Conservation (phyloP, 257 asterid species). For the Jacaranda copaia region DNA sequence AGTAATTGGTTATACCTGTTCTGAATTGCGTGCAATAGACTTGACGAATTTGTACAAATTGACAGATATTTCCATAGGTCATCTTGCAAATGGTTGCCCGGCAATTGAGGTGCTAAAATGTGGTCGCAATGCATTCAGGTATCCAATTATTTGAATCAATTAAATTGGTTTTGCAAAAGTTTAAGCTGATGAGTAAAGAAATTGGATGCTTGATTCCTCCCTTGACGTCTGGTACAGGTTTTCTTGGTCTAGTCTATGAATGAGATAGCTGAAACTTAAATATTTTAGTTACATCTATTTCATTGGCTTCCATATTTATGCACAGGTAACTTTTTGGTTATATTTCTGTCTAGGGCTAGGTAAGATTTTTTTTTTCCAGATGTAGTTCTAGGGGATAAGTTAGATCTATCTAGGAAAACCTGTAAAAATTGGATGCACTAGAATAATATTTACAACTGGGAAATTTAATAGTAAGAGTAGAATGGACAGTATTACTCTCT, state of each 20-base stretch:
- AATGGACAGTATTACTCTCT: no score
- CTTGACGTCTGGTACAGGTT: background rate
- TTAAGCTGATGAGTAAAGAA: constrained; percentile 10
- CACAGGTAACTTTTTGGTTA: background rate
- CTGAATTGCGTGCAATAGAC: constrained; percentile 69
- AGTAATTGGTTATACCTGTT: constrained; percentile 64
- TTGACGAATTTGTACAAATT: constrained; percentile 64
- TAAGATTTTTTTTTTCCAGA: background rate
- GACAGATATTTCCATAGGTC: constrained; percentile 80
- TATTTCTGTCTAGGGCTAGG: constrained; percentile 1
- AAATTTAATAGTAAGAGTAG: no score
- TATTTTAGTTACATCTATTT: background rate
- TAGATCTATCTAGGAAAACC: no score
- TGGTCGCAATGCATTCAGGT: constrained; percentile 82
- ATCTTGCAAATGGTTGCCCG: constrained; percentile 88
- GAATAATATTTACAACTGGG: no score
- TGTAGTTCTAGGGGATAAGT: background rate
- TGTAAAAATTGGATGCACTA: no score
- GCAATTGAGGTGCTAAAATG: constrained; percentile 65
- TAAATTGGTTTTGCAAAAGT: constrained; percentile 15
- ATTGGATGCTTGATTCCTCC: constrained; percentile 12
- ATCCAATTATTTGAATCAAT: constrained; percentile 7
- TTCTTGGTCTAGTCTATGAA: background rate
- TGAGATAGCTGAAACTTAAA: background rate
- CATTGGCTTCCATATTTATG: background rate